Percentiles rank a stretch among this genome's conserved stretches.
Conservation (phyloP, 257 asterid species). For the Fraxinus excelsior region DNA sequence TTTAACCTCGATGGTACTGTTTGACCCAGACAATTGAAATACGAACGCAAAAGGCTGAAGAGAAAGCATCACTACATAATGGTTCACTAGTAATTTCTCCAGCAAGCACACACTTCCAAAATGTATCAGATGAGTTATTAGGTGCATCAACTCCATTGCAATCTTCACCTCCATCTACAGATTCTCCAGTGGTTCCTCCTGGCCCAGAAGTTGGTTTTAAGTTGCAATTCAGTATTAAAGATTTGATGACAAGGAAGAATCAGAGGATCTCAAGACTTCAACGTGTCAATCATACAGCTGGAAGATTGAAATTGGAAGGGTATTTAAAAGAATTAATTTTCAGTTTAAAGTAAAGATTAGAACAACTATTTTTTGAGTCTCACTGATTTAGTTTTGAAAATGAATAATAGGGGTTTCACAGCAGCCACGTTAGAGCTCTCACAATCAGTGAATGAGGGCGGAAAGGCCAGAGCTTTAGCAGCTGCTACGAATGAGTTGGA, state of each 20-base stretch:
- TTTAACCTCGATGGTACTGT: constrained; percentile 17
- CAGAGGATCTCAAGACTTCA: constrained; percentile 63
- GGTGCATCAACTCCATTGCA: constrained; percentile 42
- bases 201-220: constrained; percentile 59
- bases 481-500: constrained; percentile 94
- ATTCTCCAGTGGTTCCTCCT: constrained; percentile 56
- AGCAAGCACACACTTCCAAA: constrained; percentile 34
- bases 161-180: constrained; percentile 37
- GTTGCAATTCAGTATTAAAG: constrained; percentile 74
- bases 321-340: constrained; percentile 28
- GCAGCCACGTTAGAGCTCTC: constrained; percentile 89
- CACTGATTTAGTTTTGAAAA: constrained; percentile 17
- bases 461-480: constrained; percentile 73
- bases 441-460: constrained; percentile 64
- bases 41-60: constrained; percentile 43
- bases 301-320: constrained; percentile 54
- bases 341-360: constrained; percentile 6
- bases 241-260: constrained; percentile 70
- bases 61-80: constrained; percentile 31
- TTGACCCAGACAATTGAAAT: constrained; percentile 25
- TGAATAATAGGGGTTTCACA: constrained; percentile 53
- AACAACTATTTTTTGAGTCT: constrained; percentile 11
- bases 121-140: constrained; percentile 26
- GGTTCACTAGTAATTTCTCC: constrained; percentile 38
- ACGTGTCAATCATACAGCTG: constrained; percentile 38